Evolutionary conservation across 2,329 filamentous ascomycete genomes (phyloP), one percentile per base, ranked within the genome.

Genomic region (Camptophora hylomeconis): DNA sequence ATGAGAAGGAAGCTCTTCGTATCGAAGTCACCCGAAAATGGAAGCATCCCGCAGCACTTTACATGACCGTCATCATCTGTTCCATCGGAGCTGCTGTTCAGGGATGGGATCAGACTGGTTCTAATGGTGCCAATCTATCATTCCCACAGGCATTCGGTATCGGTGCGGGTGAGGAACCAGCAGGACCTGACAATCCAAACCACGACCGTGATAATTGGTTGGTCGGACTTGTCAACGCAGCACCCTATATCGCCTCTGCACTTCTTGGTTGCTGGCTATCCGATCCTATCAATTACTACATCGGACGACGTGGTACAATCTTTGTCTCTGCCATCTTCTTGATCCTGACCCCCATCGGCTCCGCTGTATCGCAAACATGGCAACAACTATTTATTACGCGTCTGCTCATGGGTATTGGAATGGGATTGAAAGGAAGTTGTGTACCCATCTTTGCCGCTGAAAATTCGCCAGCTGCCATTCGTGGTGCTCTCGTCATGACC

Each of bases 401-500:
- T 18, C 24, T 50, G 2, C 31, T 50, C 15, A 44, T 49, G 37
- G 46, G 47, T 11, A 42, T 50, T 14, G 47, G 47, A 30, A 49
- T 50, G 45, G 48, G 47, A 17, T 29, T 45, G 17, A 51, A 51
- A 17, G 40, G 39, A 10, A 38, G 43, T 4, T 46, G 40, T 0
- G 43, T 45, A 5, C 48, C 48, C 2, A 40, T 51, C 5, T 48
- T 46, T 24, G 42, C 42, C 15, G 45, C 48, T 4, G 48, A 51
- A 26, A 44, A 44, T 24, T 34, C 36, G 5, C 46, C 46, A 3
- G 43, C 45, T n/a, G 33, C 37, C 5, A 49, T 49, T 26, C 70
- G 79, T 47, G 78, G 79, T 39, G 79, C 76, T 6, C 61, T 89
- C 11, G 79, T 86, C 38, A 87, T 87, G 80, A 75, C 74, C 37